Evolutionary conservation across 208 protist species (phyloP).

Genomic region (Crithidia bombi): DNA sequence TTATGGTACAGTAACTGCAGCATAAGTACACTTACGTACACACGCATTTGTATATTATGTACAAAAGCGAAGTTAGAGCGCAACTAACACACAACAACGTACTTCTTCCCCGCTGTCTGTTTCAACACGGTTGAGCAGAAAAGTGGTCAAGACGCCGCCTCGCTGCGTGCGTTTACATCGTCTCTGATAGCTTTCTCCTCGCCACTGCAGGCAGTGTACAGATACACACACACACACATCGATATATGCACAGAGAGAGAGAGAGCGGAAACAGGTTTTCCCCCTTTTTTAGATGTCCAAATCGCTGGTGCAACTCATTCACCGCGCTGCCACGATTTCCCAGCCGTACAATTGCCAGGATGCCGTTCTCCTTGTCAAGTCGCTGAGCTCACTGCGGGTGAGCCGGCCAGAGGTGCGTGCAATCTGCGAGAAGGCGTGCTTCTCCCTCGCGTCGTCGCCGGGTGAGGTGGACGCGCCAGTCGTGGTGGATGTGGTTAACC

Average conservation of each 20-base stretch:
- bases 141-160: no score
- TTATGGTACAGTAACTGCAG: no score
- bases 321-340: slow-evolving; percentile 42
- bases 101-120: no score
- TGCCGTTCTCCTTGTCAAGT: slow-evolving; percentile 52
- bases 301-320: slow-evolving; percentile 35
- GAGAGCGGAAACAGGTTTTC: background rate
- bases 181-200: no score
- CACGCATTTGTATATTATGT: no score
- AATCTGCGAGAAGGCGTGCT: slow-evolving; percentile 66
- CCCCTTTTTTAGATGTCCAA: slow-evolving; percentile 1
- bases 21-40: no score
- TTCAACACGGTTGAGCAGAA: no score
- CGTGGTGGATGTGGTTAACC: slow-evolving; percentile 53
- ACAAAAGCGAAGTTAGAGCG: no score
- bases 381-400: slow-evolving; percentile 51
- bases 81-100: no score
- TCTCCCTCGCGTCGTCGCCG: slow-evolving; percentile 53
- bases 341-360: slow-evolving; percentile 66
- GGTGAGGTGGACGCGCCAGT: slow-evolving; percentile 34
- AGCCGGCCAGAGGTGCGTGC: slow-evolving; percentile 36
- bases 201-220: no score
- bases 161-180: no score
- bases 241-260: background rate
- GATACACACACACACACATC: no score